Percentiles rank a stretch among this genome's conserved stretches.
phyloP scores from a whole-genome alignment of 192 early-diverging fungal genomes.

The Phycomyces nitens region DNA sequence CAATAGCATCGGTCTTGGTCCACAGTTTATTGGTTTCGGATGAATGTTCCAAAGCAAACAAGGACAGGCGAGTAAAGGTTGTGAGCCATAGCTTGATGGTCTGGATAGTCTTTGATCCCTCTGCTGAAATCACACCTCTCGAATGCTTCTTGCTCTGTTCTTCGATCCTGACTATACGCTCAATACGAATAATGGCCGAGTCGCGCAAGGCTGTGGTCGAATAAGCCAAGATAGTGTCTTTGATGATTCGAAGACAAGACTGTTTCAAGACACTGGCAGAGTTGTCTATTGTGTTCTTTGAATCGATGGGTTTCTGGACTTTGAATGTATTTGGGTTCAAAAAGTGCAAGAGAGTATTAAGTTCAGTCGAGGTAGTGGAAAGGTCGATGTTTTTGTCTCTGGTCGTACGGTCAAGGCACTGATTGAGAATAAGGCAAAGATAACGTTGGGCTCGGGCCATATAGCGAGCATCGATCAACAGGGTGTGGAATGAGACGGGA shows the following conservation, averaged over 20 bases:
- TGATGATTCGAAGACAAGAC: not conserved
- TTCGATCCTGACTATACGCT: conserved; percentile 13
- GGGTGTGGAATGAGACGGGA: conserved; percentile 4
- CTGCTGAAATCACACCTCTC: not conserved
- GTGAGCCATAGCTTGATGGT: conserved; percentile 28
- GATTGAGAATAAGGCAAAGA: conserved; percentile 5
- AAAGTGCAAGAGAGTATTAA: conserved; percentile 14
- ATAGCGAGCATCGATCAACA: conserved; percentile 15
- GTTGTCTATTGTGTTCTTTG: conserved; percentile 8
- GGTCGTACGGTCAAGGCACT: not conserved
- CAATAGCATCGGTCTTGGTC: not conserved
- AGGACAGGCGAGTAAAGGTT: conserved; percentile 11
- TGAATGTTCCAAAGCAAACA: conserved; percentile 24
- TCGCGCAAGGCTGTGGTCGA: not conserved
- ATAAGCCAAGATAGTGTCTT: not conserved
- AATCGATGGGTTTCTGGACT: not conserved
- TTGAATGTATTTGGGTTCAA: conserved; percentile 24
- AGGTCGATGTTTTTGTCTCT: not conserved
- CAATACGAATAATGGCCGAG: not conserved
- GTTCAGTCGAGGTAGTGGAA: conserved; percentile 4
- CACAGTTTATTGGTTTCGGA: not conserved
- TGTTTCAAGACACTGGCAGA: not conserved
- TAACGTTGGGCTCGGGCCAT: conserved; percentile 9
- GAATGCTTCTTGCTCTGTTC: conserved; percentile 2
- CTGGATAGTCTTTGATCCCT: conserved; percentile 10